Evolutionary conservation across 805 yeast genomes (phyloP), one percentile per base, ranked within the genome.

Genomic region (Sungouiella blattae): DNA sequence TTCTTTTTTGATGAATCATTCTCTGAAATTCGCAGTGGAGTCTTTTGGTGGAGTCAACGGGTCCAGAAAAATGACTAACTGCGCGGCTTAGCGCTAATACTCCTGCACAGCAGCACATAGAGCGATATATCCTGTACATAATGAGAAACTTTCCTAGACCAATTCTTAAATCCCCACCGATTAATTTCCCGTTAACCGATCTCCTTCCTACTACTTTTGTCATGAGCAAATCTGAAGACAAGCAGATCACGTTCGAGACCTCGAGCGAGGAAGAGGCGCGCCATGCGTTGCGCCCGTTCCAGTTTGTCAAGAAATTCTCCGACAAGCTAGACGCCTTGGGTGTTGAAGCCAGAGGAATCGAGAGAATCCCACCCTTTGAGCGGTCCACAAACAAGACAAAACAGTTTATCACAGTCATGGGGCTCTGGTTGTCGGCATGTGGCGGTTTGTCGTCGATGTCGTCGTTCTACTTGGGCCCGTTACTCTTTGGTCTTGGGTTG

Each of bases 361-460:
- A 84, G 43, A 67, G 95, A 40, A 77, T 83, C 21, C 62, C 73
- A 26, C 84, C 93, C 0, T 67, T 78, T 42, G 85, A 83, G 32
- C 60, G 89, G 39, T 70, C 82, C n/a, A 53, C 55, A 11, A 50
- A 54, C 40, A 49, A 50, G 30, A 35, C 44, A 5, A 53, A 52
- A 26, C 65, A 55, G 39, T 41, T 64, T 18, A 41, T 64, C n/a
- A 53, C 64, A 7, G 86, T 85, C 12, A 57, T 73, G 9, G 88
- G 93, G 2, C 69, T 87, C 28, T 87, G 96, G 96, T 52, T 85
- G 11, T 79, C 89, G 26, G 95, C 91, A 0, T 75, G 89, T 39
- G 94, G 95, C 34, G 88, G 95, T 0, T 64, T 87, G n/a, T 81
- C 94, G 2, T 85, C 96, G 1, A 84, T 87, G 88, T 83, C 95